These are phyloP conservation scores for Chrysanthemum seticuspe DNA, from an alignment of 129 eudicot species.

Conservation along the genomic window DNA sequence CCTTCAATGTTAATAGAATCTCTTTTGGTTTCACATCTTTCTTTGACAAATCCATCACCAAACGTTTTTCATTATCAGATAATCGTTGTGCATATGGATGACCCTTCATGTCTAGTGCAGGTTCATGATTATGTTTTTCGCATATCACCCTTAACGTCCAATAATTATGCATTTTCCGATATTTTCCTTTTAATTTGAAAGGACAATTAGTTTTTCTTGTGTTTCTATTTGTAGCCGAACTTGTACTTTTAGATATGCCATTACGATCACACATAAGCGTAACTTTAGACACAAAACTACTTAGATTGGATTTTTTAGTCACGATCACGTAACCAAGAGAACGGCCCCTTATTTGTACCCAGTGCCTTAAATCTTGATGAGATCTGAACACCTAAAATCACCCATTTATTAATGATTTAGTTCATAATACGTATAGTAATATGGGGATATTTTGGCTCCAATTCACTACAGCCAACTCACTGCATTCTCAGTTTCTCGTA, in stretches of 20 bases:
- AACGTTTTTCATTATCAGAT: slow-evolving; percentile 20
- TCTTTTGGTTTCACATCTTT: slow-evolving; percentile 17
- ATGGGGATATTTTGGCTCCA: too few species aligned
- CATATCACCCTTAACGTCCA: slow-evolving; percentile 23
- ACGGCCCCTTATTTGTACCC: slow-evolving; percentile 20
- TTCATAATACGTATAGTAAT: neutral
- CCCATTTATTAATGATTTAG: neutral
- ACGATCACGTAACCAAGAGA: slow-evolving; percentile 21
- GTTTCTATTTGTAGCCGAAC: neutral
- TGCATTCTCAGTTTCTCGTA: too few species aligned
- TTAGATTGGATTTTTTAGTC: neutral
- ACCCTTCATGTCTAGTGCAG: slow-evolving; percentile 16
- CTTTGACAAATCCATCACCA: slow-evolving; percentile 22
- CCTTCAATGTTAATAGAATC: slow-evolving; percentile 13
- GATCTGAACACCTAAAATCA: slow-evolving; percentile 22
- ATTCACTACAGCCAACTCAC: too few species aligned
- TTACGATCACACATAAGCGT: slow-evolving; percentile 23
- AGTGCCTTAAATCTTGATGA: slow-evolving; percentile 20
- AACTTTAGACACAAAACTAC: slow-evolving; percentile 1
- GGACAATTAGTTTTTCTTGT: slow-evolving; percentile 22
- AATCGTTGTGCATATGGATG: slow-evolving; percentile 27
- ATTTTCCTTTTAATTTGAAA: slow-evolving; percentile 9
- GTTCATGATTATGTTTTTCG: slow-evolving; percentile 28
- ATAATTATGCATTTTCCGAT: neutral
- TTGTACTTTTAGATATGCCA: slow-evolving; percentile 17